Conservation (phyloP, 495 filamentous ascomycete species). For the Articulospora tetracladia region DNA sequence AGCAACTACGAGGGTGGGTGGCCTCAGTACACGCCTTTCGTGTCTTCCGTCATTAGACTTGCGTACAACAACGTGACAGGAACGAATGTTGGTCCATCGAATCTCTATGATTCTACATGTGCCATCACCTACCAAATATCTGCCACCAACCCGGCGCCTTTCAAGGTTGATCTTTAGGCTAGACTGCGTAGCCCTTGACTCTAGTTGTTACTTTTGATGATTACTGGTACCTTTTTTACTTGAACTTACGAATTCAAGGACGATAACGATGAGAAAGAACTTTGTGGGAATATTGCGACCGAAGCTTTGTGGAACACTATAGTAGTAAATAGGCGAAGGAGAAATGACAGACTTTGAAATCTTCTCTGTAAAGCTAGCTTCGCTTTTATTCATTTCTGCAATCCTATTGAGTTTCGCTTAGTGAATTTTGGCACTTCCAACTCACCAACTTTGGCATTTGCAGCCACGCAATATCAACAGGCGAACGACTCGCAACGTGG, state of each 20-base stretch:
- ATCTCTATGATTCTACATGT: conserved; percentile 23
- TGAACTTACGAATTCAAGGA: not conserved
- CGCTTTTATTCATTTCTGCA: not conserved
- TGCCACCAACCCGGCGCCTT: not conserved
- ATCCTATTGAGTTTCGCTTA: not conserved
- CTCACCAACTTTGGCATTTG: not conserved
- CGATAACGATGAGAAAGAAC: not conserved
- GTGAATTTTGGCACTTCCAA: not conserved
- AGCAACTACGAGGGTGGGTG: conserved; percentile 31
- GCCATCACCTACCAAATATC: conserved; percentile 26
- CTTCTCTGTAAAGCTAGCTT: not conserved
- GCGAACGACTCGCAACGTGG: not conserved
- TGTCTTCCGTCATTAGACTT: conserved; percentile 19
- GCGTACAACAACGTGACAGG: conserved; percentile 22
- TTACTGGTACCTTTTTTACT: not conserved
- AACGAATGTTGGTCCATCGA: conserved; percentile 13
- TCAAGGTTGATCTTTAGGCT: not conserved
- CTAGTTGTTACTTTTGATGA: not conserved
- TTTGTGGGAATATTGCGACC: not conserved
- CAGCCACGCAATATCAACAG: not conserved
- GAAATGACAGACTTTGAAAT: not conserved
- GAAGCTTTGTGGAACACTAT: not conserved
- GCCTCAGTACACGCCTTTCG: conserved; percentile 31
- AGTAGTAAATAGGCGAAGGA: not conserved
- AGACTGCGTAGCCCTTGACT: not conserved